Percentiles rank a stretch among this genome's conserved stretches.
phyloP scores from a whole-genome alignment of 129 eudicot genomes.

The Lonicera japonica region DNA sequence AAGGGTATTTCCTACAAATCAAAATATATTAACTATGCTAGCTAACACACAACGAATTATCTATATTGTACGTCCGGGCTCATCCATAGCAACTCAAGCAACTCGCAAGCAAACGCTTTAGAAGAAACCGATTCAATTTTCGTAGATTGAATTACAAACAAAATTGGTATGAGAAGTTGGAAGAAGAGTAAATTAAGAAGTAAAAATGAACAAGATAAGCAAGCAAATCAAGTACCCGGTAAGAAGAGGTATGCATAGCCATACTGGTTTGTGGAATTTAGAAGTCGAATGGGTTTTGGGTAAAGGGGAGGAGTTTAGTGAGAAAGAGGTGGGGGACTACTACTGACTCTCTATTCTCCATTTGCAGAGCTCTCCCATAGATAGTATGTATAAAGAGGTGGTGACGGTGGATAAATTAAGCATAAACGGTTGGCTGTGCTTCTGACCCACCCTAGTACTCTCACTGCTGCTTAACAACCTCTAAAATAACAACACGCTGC shows the following conservation, averaged over 20 bases:
- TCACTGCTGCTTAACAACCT: too few species aligned
- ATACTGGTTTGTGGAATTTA: not conserved
- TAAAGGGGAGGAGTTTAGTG: not conserved
- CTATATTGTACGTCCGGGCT: not conserved
- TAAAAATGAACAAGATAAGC: not conserved
- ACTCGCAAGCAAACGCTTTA: not conserved
- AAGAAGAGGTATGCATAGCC: slow-evolving; percentile 38
- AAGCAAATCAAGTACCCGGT: slow-evolving; percentile 19
- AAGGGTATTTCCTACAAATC: not conserved
- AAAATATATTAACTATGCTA: too few species aligned
- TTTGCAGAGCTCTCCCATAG: not conserved
- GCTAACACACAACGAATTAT: slow-evolving; percentile 2
- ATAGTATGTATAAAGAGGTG: too few species aligned
- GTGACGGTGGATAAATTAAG: not conserved
- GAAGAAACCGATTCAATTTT: not conserved
- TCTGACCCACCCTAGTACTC: too few species aligned
- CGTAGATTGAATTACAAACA: not conserved
- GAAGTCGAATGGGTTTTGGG: not conserved
- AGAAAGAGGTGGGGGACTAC: too few species aligned
- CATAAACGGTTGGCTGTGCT: too few species aligned
- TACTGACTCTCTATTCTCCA: not conserved
- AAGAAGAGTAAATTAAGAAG: not conserved
- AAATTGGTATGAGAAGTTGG: not conserved
- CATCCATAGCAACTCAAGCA: not conserved
- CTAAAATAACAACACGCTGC: too few species aligned